Evolutionary conservation across 257 asterid species (phyloP).

Genomic region (Fraxinus quadrangulata): DNA sequence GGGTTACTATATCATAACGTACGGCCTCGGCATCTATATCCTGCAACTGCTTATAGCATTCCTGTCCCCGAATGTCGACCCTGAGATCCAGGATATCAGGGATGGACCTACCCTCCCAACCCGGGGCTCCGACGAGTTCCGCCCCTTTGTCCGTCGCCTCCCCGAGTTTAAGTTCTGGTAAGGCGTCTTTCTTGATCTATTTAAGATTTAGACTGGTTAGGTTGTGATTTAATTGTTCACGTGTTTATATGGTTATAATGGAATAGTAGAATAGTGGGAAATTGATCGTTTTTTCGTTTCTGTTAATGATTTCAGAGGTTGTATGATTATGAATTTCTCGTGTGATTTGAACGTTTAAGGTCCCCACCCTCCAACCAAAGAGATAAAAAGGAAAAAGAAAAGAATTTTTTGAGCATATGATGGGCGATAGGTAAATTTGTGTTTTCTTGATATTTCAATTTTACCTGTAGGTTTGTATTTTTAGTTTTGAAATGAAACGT

Average conservation of each 20-base stretch:
- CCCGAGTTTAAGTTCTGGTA: conserved; percentile 99
- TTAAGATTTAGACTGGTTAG: neutral
- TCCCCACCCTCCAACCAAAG: neutral
- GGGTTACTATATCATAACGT: conserved; percentile 93
- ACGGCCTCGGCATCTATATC: conserved; percentile 86
- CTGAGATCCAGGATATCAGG: conserved; percentile 62
- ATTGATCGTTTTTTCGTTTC: neutral
- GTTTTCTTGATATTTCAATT: neutral
- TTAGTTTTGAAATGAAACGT: neutral
- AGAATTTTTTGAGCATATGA: neutral
- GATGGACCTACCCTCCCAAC: conserved; percentile 86
- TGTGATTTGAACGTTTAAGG: neutral
- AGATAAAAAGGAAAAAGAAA: neutral
- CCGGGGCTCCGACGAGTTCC: conserved; percentile 96
- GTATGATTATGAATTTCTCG: neutral
- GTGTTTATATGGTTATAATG: neutral
- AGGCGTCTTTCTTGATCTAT: neutral
- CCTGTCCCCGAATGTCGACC: conserved; percentile 96
- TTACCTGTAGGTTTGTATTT: neutral
- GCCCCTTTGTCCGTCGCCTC: conserved; percentile 97
- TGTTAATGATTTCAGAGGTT: neutral
- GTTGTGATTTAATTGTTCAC: neutral
- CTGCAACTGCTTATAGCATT: conserved; percentile 91
- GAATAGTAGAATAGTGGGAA: conserved; percentile 1
- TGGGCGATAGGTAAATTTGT: neutral